Conservation (phyloP, 371 early-diverging fungal species). For the Batkoa obscura region DNA sequence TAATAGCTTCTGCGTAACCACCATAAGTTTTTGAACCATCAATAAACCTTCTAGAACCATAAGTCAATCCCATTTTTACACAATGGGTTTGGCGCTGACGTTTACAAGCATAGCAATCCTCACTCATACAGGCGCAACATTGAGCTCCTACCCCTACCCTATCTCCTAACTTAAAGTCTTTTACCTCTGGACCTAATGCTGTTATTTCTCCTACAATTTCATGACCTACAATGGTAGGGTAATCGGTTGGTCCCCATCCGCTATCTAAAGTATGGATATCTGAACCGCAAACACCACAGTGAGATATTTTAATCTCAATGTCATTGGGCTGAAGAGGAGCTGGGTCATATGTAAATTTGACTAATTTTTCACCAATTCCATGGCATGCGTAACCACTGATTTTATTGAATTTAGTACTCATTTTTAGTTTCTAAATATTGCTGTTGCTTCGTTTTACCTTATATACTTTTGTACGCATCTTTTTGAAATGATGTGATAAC, state of each 20-base stretch:
- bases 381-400: no score
- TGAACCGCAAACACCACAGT: slow-evolving; percentile 40
- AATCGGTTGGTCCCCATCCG: slow-evolving; percentile 28
- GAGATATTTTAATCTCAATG: slow-evolving; percentile 24
- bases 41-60: slow-evolving; percentile 4
- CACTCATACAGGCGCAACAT: slow-evolving; percentile 21
- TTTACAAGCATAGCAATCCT: slow-evolving; percentile 36
- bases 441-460: no score
- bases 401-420: no score
- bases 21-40: slow-evolving; percentile 17
- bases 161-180: slow-evolving; percentile 37
- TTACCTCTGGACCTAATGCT: slow-evolving; percentile 27
- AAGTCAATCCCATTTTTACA: slow-evolving; percentile 19
- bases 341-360: slow-evolving; percentile 17
- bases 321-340: slow-evolving; percentile 19
- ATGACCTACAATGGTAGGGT: slow-evolving; percentile 40
- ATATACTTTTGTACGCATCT: no score
- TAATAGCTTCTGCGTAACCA: slow-evolving; percentile 19
- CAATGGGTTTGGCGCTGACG: slow-evolving; percentile 49
- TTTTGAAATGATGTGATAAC: no score
- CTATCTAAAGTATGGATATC: slow-evolving; percentile 38
- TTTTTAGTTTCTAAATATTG: no score
- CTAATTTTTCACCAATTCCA: no score
- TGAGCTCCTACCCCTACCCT: slow-evolving; percentile 55
- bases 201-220: slow-evolving; percentile 49